phyloP scores from a whole-genome alignment of 305 asterid genomes.

The Solanum hybrid region DNA sequence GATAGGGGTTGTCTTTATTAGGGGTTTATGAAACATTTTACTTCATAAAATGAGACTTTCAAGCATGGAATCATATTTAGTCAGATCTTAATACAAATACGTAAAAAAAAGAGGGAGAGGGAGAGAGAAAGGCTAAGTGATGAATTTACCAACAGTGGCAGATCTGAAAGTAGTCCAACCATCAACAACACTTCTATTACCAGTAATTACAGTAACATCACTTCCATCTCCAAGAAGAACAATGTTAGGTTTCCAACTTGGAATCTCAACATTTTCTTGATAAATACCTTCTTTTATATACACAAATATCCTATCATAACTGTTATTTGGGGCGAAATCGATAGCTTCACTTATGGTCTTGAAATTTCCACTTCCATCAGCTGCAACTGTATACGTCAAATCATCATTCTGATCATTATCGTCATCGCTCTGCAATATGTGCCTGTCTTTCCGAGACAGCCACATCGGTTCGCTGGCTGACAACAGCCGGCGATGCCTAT shows the following conservation, averaged over 20 bases:
- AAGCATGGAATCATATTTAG: fast-evolving
- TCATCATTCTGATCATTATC: conserved; percentile 21
- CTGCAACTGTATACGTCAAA: conserved; percentile 48
- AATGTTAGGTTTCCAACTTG: conserved; percentile 61
- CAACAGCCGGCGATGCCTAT: conserved; percentile 26
- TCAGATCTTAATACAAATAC: not conserved
- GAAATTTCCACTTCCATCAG: conserved; percentile 72
- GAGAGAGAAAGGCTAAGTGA: not conserved
- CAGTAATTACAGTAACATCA: conserved; percentile 50
- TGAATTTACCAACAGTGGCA: conserved; percentile 66
- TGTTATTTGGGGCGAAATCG: conserved; percentile 50
- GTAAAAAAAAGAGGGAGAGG: not conserved
- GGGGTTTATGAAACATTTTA: not conserved
- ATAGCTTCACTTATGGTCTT: conserved; percentile 50
- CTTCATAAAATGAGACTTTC: no score
- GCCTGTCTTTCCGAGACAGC: conserved; percentile 37
- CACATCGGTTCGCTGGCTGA: conserved; percentile 42
- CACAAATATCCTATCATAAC: conserved; percentile 39
- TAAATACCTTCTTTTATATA: conserved; percentile 52
- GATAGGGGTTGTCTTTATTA: not conserved
- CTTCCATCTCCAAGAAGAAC: conserved; percentile 78
- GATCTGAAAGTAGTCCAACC: conserved; percentile 96
- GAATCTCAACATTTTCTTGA: conserved; percentile 70
- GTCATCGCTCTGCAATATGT: conserved; percentile 31
- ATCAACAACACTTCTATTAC: conserved; percentile 51